These are phyloP conservation scores for Arthrobotrys sinensis DNA, from an alignment of 2,329 filamentous ascomycete species.

Conservation along the genomic window DNA sequence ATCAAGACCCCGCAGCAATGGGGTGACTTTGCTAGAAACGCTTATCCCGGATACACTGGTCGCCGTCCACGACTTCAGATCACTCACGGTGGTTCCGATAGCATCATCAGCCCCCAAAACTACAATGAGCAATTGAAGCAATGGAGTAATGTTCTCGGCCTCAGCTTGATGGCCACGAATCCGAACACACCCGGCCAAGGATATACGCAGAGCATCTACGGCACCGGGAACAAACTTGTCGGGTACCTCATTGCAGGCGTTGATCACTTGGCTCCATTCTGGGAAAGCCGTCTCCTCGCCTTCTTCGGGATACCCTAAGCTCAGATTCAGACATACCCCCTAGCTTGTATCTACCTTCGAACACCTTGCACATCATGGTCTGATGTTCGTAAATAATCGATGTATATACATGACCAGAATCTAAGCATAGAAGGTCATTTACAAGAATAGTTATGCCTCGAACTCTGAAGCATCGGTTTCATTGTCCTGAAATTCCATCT, in stretches of 20 bases:
- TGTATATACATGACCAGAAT: no score
- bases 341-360: neutral
- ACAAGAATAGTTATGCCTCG: no score
- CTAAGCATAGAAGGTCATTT: no score
- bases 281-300: constrained; percentile 61
- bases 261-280: constrained; percentile 65
- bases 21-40: constrained; percentile 63
- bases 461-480: no score
- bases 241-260: constrained; percentile 65
- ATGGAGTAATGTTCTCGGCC: constrained; percentile 67
- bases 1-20: constrained; percentile 37
- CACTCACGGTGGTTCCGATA: constrained; percentile 67
- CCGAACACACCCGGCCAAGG: constrained; percentile 64
- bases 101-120: constrained; percentile 67
- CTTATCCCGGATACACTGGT: constrained; percentile 67
- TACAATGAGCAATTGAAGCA: constrained; percentile 69
- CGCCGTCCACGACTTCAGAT: constrained; percentile 68
- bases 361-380: no score
- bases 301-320: constrained; percentile 14
- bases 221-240: constrained; percentile 65
- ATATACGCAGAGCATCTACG: constrained; percentile 66
- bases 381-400: no score
- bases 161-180: constrained; percentile 63
- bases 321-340: neutral
- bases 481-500: neutral